Percentiles rank a stretch among this genome's conserved stretches.
Conservation (phyloP, 129 eudicot genomes). For the Oenanthe sinensis region DNA sequence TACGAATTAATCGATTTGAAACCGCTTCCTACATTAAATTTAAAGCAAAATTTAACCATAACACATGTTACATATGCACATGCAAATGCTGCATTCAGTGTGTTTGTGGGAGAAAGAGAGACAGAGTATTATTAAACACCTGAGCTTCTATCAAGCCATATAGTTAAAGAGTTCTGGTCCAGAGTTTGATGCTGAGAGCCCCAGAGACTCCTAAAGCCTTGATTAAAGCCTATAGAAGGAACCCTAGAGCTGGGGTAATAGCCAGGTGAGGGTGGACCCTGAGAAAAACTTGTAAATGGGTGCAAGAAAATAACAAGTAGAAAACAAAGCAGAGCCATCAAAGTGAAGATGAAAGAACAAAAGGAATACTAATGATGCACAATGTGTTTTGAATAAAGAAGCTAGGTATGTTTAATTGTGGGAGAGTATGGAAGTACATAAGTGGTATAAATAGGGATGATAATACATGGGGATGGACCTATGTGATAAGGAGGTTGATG, state of each 20-base stretch:
- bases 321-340: slow-evolving; percentile 28
- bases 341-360: background rate
- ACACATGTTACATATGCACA: background rate
- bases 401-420: slow-evolving; percentile 6
- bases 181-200: slow-evolving; percentile 79
- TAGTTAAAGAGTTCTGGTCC: slow-evolving; percentile 39
- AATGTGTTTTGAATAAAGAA: background rate
- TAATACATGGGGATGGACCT: slow-evolving; percentile 19
- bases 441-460: slow-evolving; percentile 42
- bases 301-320: slow-evolving; percentile 30
- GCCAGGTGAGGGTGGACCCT: slow-evolving; percentile 87
- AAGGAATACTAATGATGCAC: background rate
- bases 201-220: slow-evolving; percentile 61
- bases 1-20: slow-evolving; percentile 55
- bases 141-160: slow-evolving; percentile 71
- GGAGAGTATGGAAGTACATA: slow-evolving; percentile 11
- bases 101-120: background rate
- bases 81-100: background rate
- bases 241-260: slow-evolving; percentile 72
- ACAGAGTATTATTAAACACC: slow-evolving; percentile 25
- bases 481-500: slow-evolving; percentile 24
- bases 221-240: slow-evolving; percentile 39
- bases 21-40: slow-evolving; percentile 59
- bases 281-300: slow-evolving; percentile 36
- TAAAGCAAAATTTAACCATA: background rate